phyloP scores from a whole-genome alignment of 192 early-diverging fungal genomes.

The Kappamyces sp. region DNA sequence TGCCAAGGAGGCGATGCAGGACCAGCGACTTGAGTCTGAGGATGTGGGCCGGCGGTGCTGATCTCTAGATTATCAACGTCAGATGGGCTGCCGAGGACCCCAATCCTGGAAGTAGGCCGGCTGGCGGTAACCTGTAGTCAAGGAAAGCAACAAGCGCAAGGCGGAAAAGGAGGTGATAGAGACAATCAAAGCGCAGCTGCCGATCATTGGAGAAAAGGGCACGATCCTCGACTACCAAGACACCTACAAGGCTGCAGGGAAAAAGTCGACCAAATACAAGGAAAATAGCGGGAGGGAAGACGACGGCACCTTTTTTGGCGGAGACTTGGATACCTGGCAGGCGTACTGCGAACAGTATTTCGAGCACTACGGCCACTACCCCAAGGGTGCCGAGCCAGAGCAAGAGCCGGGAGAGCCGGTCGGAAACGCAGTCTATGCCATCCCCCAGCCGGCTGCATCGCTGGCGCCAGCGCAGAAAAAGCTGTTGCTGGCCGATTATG shows the following conservation, averaged over 20 bases:
- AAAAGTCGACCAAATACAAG: not conserved
- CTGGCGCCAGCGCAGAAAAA: not conserved
- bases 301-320: conserved; percentile 3
- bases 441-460: not conserved
- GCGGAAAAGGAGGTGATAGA: conserved; percentile 52
- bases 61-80: conserved; percentile 45
- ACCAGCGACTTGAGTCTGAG: conserved; percentile 68
- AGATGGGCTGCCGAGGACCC: conserved; percentile 84
- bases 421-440: not conserved
- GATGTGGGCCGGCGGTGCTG: conserved; percentile 45
- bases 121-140: conserved; percentile 16
- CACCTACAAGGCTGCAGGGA: conserved; percentile 17
- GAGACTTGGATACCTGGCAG: conserved; percentile 5
- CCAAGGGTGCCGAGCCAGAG: not conserved
- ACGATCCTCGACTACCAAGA: conserved; percentile 52
- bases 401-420: not conserved
- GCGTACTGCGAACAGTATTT: conserved; percentile 1
- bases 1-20: conserved; percentile 83
- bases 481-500: conserved; percentile 9
- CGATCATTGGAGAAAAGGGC: conserved; percentile 45
- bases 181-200: conserved; percentile 49
- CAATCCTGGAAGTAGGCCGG: conserved; percentile 44
- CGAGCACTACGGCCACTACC: conserved; percentile 3
- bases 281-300: not conserved
- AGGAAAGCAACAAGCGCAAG: conserved; percentile 49